Evolutionary conservation across 495 filamentous ascomycete species (phyloP).

Genomic region (Aspergillus panamensis): DNA sequence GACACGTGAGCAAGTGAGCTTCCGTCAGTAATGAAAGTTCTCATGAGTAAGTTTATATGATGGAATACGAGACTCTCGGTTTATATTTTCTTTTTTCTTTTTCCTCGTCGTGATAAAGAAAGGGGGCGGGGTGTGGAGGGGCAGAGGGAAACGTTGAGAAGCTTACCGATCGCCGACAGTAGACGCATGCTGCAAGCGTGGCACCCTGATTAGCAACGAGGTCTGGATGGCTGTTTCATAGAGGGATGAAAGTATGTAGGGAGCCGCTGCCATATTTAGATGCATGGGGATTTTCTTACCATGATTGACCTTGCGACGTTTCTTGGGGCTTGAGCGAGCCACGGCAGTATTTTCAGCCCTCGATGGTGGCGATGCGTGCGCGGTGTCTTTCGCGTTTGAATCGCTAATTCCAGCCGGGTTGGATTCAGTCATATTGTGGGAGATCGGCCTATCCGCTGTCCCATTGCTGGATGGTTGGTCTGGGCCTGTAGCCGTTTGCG

Average conservation of each 20-base stretch:
- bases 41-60: slow-evolving; percentile 7
- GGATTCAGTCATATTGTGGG: slow-evolving; percentile 10
- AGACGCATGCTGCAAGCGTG: slow-evolving; percentile 79
- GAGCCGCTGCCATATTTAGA: slow-evolving; percentile 27
- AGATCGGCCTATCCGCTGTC: slow-evolving; percentile 14
- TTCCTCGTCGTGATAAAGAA: slow-evolving; percentile 7
- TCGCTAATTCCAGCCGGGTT: slow-evolving; percentile 28
- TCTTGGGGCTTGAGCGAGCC: slow-evolving; percentile 68
- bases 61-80: neutral
- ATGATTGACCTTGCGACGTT: slow-evolving; percentile 99
- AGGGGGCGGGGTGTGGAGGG: neutral
- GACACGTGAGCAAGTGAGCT: slow-evolving; percentile 38
- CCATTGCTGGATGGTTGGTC: slow-evolving; percentile 28
- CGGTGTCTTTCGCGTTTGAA: slow-evolving; percentile 29
- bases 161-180: slow-evolving; percentile 98
- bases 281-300: slow-evolving; percentile 57
- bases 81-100: slow-evolving; percentile 7
- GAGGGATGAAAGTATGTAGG: slow-evolving; percentile 31
- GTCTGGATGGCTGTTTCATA: slow-evolving; percentile 19
- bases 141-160: slow-evolving; percentile 7
- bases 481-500: slow-evolving; percentile 28
- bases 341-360: slow-evolving; percentile 37
- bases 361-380: slow-evolving; percentile 30
- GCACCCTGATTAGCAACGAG: slow-evolving; percentile 28
- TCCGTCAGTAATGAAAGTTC: slow-evolving; percentile 33